phyloP scores from a whole-genome alignment of 176 grass and related monocot genomes.

The Musa beccarii region DNA sequence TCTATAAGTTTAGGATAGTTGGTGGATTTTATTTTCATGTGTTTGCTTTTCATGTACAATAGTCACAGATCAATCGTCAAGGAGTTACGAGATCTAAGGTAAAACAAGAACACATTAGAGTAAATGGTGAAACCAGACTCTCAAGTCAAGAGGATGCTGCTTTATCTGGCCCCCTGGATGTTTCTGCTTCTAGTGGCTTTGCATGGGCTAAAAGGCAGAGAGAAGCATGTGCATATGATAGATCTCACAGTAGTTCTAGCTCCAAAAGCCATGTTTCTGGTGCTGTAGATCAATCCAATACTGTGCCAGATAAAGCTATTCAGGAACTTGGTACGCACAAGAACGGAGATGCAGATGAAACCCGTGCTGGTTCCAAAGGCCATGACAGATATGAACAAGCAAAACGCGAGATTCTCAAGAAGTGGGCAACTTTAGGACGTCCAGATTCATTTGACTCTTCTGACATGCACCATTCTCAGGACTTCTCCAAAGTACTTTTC shows the following conservation, averaged over 20 bases:
- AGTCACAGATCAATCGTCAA: conserved; percentile 32
- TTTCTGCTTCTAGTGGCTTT: conserved; percentile 72
- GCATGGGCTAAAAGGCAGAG: conserved; percentile 61
- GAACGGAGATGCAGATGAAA: conserved; percentile 27
- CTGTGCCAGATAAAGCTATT: conserved; percentile 27
- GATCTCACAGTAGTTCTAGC: conserved; percentile 43
- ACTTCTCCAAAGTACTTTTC: conserved; percentile 35
- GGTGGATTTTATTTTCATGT: conserved; percentile 6
- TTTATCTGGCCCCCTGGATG: conserved; percentile 70
- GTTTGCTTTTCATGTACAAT: conserved; percentile 30
- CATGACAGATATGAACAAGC: conserved; percentile 28
- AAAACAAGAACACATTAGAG: conserved; percentile 29
- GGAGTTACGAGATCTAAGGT: conserved; percentile 27
- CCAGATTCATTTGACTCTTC: conserved; percentile 73
- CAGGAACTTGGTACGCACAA: conserved; percentile 25
- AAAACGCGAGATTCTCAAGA: conserved; percentile 50
- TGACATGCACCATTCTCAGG: conserved; percentile 48
- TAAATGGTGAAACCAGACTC: conserved; percentile 39
- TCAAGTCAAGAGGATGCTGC: conserved; percentile 29
- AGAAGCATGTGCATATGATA: conserved; percentile 31
- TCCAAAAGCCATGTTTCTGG: conserved; percentile 35
- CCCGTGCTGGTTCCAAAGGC: conserved; percentile 22
- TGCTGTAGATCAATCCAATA: conserved; percentile 22
- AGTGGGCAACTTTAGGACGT: conserved; percentile 70
- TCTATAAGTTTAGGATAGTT: background rate